Evolutionary conservation across 805 yeast species (phyloP).

Genomic region (Barnettozyma populi): DNA sequence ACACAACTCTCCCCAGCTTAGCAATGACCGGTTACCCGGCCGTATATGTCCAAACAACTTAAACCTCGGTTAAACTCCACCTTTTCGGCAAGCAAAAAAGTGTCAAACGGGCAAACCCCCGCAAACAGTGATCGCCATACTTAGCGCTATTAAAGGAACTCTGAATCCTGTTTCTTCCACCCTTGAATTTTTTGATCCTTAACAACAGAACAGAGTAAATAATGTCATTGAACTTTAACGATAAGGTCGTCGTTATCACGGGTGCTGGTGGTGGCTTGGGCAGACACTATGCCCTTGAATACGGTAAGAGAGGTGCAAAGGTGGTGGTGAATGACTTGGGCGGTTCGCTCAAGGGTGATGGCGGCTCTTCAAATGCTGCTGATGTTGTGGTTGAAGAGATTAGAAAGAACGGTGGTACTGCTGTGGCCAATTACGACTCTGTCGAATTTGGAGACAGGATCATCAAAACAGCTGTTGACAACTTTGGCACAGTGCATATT

Average conservation of each 20-base stretch:
- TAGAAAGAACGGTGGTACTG: slow-evolving; percentile 66
- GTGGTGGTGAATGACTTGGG: slow-evolving; percentile 95
- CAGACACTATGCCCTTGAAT: slow-evolving; percentile 77
- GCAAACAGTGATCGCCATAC: not conserved
- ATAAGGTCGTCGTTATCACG: slow-evolving; percentile 86
- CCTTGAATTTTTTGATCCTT: not conserved
- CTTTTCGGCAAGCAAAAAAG: not conserved
- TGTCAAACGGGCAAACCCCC: not conserved
- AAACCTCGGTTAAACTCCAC: not conserved
- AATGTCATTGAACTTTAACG: slow-evolving; percentile 49
- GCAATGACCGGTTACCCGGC: not conserved
- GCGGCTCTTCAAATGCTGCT: slow-evolving; percentile 71
- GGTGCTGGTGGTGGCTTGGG: slow-evolving; percentile 99
- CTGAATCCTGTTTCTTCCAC: slow-evolving; percentile 2
- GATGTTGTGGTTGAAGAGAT: slow-evolving; percentile 88
- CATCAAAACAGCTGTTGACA: slow-evolving; percentile 77
- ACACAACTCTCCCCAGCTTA: not conserved
- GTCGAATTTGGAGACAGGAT: slow-evolving; percentile 82
- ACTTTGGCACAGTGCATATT: slow-evolving; percentile 84
- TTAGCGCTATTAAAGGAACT: not conserved
- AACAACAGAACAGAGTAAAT: not conserved
- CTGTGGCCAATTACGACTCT: slow-evolving; percentile 92
- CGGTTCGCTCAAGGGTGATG: slow-evolving; percentile 72
- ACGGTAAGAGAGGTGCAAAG: slow-evolving; percentile 86
- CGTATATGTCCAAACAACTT: not conserved